phyloP scores from a whole-genome alignment of 208 protist species.

The Leishmania tarentolae region DNA sequence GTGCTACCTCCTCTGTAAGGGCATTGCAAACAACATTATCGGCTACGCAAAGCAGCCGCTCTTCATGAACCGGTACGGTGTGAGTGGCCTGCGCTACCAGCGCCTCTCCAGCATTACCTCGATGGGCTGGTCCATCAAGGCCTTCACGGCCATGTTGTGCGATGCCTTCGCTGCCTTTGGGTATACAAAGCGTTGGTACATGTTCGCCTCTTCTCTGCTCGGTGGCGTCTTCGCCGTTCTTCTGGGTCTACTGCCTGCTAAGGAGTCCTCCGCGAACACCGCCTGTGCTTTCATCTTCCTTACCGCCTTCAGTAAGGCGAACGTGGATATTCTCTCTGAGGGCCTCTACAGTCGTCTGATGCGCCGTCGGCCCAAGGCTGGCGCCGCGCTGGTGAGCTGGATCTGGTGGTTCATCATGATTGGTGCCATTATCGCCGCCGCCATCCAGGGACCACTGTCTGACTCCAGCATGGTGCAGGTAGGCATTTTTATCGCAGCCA shows the following conservation, averaged over 20 bases:
- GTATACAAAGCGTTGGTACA: slow-evolving; percentile 84
- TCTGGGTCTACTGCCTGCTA: slow-evolving; percentile 47
- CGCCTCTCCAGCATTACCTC: slow-evolving; percentile 43
- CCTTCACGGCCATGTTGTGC: slow-evolving; percentile 59
- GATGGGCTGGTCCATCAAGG: slow-evolving; percentile 72
- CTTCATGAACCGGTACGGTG: slow-evolving; percentile 48
- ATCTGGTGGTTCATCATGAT: slow-evolving; percentile 69
- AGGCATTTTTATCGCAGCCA: slow-evolving; percentile 53
- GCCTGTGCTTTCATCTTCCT: slow-evolving; percentile 62
- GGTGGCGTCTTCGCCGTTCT: slow-evolving; percentile 43
- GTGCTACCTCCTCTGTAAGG: slow-evolving; percentile 59
- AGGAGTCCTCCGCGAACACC: slow-evolving; percentile 36
- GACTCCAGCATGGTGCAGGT: slow-evolving; percentile 40
- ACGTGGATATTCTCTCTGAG: slow-evolving; percentile 74
- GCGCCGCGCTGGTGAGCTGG: slow-evolving; percentile 59
- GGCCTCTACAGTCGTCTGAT: slow-evolving; percentile 78
- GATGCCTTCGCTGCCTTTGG: slow-evolving; percentile 61
- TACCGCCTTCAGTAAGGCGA: slow-evolving; percentile 47
- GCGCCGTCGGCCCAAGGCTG: slow-evolving; percentile 42
- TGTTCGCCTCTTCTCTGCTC: slow-evolving; percentile 42
- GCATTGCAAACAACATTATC: slow-evolving; percentile 52
- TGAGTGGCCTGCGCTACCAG: slow-evolving; percentile 48
- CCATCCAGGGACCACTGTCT: slow-evolving; percentile 56
- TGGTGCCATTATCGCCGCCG: slow-evolving; percentile 42
- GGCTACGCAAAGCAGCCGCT: slow-evolving; percentile 42